Percentiles rank a stretch among this genome's conserved stretches.
Conservation (phyloP, 2,329 filamentous ascomycete species). For the Claviceps sp. region DNA sequence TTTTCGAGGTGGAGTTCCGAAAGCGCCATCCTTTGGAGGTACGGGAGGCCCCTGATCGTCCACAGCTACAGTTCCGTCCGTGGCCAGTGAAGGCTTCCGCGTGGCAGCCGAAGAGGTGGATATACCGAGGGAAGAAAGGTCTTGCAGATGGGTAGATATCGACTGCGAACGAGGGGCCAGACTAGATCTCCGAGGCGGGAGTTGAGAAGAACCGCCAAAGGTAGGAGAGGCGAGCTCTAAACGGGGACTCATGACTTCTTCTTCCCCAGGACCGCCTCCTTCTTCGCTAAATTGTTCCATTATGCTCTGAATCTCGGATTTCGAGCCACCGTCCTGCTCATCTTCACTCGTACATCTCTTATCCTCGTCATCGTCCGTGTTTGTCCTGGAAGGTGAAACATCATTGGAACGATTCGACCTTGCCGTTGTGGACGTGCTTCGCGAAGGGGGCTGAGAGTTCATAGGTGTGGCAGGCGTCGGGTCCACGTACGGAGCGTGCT, state of each 20-base stretch:
- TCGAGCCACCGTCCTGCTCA: slow-evolving; percentile 54
- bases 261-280: slow-evolving; percentile 54
- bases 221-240: slow-evolving; percentile 72
- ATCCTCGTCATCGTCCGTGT: slow-evolving; percentile 45
- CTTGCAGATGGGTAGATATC: slow-evolving; percentile 35
- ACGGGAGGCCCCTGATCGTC: slow-evolving; percentile 43
- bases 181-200: slow-evolving; percentile 77
- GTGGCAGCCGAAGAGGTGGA: slow-evolving; percentile 26
- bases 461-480: slow-evolving; percentile 44
- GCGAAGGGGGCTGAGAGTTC: slow-evolving; percentile 41
- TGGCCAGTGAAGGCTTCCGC: slow-evolving; percentile 22
- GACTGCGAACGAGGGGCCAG: slow-evolving; percentile 54
- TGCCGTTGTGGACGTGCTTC: slow-evolving; percentile 43
- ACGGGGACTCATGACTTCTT: slow-evolving; percentile 86
- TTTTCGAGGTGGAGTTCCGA: slow-evolving; percentile 21
- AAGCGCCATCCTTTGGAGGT: slow-evolving; percentile 44
- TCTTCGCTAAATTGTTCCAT: slow-evolving; percentile 89
- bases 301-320: slow-evolving; percentile 87
- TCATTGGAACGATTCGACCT: slow-evolving; percentile 31
- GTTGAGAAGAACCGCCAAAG: slow-evolving; percentile 50
- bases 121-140: slow-evolving; percentile 29
- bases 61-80: slow-evolving; percentile 18
- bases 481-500: slow-evolving; percentile 38
- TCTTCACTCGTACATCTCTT: slow-evolving; percentile 45
- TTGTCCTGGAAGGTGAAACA: slow-evolving; percentile 39